A percentile compares a stretch with the other conserved stretches of the same genome.
phyloP scores from a whole-genome alignment of 768 basidiomycete species.

The Solioccasus polychromus region DNA sequence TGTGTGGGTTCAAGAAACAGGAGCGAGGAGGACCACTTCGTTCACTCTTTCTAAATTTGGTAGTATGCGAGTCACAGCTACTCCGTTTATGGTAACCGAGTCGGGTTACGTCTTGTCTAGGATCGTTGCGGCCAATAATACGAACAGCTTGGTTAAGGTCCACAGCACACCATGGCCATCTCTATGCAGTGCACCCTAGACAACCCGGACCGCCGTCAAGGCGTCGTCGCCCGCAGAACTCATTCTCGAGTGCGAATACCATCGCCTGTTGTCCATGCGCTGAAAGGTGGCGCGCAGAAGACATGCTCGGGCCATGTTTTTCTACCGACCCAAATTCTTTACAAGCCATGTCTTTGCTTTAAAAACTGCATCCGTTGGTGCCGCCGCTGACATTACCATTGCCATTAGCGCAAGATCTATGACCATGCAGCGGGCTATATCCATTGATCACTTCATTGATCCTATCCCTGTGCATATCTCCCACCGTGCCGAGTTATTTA shows the following conservation, averaged over 20 bases:
- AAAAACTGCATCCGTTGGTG: too few relatives aligned
- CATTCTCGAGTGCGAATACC: constrained; percentile 2
- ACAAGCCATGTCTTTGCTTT: constrained; percentile 16
- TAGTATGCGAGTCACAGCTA: constrained; percentile 20
- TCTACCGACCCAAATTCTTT: neutral
- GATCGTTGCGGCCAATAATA: too few relatives aligned
- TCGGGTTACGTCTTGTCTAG: too few relatives aligned
- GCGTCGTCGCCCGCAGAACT: constrained; percentile 1
- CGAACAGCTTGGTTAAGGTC: too few relatives aligned
- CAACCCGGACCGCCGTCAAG: neutral
- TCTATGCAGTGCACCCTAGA: neutral
- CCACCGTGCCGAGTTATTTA: constrained; percentile 8
- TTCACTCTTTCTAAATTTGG: constrained; percentile 11
- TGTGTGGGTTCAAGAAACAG: constrained; percentile 22
- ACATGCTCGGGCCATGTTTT: neutral
- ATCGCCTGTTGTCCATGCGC: neutral
- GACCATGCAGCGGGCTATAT: constrained; percentile 15
- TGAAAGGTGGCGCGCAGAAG: neutral
- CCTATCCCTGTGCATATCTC: constrained; percentile 15
- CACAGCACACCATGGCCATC: neutral
- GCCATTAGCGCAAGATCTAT: constrained; percentile 11
- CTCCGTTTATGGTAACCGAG: constrained; percentile 14
- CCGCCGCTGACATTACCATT: constrained; percentile 25
- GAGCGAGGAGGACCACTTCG: constrained; percentile 15
- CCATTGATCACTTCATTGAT: constrained; percentile 21